Base-by-base conservation (phyloP, 345 rosid species). In the Camelina neglecta region DNA sequence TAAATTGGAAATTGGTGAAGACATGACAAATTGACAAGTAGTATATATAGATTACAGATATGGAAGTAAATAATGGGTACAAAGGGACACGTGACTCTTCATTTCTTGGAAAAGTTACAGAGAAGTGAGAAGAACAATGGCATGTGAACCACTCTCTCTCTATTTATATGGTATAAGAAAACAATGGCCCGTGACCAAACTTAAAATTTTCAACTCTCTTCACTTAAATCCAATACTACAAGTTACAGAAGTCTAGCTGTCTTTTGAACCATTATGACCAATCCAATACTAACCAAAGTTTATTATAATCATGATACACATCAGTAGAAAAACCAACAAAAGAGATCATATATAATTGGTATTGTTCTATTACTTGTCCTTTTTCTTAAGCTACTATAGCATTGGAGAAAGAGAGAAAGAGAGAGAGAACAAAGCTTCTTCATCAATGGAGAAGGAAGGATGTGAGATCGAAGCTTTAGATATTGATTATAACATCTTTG, bases 401-500 rank as follows among this genome's bases (percentile, higher is more conserved):
- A 38, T 59, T 67, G 26, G 56, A 12, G 55, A 57, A 59, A 16
- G 53, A 48, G 21, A 48, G 53, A 48, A 7, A 48, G 21, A 67
- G 48, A 26, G 60, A 11, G 49, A 5, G 44, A 24, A n/a, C 60
- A 60, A 47, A 76, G 74, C 36, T 82, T 83, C 41, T 81, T 83
- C 62, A 79, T 78, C 89, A 80, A 94, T 90, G 97, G 83, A 84
- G 89, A 86, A 84, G 67, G 85, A 84, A 76, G 97, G 99, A 1
- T 95, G 93, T 72, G 98, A 90, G 83, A 87, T 92, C 42, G 88
- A 92, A 83, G 97, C 92, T 56, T 57, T 81, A 12, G 94, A 85
- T 5, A 87, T 95, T 87, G 81, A 71, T 80, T 90, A 86, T 87
- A 85, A 72, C 65, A 86, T 95, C 69, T 79, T 45, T 23, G 60